Base-by-base conservation (phyloP, 345 rosid genomes). In the Gossypium thurberi region DNA sequence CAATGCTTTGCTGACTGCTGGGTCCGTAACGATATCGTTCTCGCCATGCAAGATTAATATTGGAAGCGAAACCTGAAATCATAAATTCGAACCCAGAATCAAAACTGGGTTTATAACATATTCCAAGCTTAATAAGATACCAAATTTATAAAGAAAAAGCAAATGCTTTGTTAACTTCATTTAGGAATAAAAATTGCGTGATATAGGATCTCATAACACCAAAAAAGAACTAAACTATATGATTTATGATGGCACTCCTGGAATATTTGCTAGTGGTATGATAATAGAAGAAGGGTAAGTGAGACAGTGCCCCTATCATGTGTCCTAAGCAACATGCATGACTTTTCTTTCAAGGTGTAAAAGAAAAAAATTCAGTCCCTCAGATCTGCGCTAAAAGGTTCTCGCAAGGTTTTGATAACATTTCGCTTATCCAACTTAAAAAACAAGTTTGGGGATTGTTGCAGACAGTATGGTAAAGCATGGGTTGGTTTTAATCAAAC, bases 1-100 rank as follows among this genome's bases (percentile, higher is more conserved):
- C 78, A 95, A 81, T 40, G 86, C 87, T 85, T 81, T 87, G 89
- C 98, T 95, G 75, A 93, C 96, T 0, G 97, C 86, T 2, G 97
- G 98, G 78, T 95, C 98, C 0, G 99, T 95, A 59, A 95, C 88
- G 8, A 44, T 73, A 69, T 95, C 99, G 33, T 85, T 84, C 79
- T 91, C 98, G 33, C 99, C 99, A 18, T 95, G 99, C 58, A 95
- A 79, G 52, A 93, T 86, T 79, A 93, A 76, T 52, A 95, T 68
- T 2, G 99, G 97, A 70, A 95, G 77, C 42, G 96, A 87, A 68
- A 93, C 89, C 99, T 95, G 75, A 73, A 62, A 48, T 26, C 44
- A 48, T 25, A 48, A 48, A 21, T 50, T 50, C 25, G 28, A 26
- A 50, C 59, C 11, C 2, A 26, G 2, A 14, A 67, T 43, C 57